These are phyloP conservation scores for Calonectria hongkongensis DNA, from an alignment of 2,329 filamentous ascomycete genomes.

Conservation along the genomic window DNA sequence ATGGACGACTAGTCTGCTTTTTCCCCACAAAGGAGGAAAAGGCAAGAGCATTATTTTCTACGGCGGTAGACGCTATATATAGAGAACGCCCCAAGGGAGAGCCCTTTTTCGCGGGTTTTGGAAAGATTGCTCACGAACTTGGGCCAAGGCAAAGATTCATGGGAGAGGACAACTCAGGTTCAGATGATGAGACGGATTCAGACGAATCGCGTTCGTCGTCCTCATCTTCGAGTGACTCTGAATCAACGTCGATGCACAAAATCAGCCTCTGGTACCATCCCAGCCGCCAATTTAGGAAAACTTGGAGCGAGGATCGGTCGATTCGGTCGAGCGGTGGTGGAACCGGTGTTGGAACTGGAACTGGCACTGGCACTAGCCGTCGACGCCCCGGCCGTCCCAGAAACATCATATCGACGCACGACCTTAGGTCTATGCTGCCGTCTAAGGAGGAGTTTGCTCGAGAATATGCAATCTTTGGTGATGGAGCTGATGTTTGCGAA, in stretches of 20 bases:
- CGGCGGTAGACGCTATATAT: slow-evolving; percentile 63
- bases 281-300: slow-evolving; percentile 70
- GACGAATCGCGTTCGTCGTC: slow-evolving; percentile 69
- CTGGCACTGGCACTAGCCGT: slow-evolving; percentile 72
- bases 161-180: slow-evolving; percentile 70
- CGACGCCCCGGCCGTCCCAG: slow-evolving; percentile 71
- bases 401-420: slow-evolving; percentile 84
- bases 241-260: slow-evolving; percentile 77
- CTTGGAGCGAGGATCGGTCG: slow-evolving; percentile 75
- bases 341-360: slow-evolving; percentile 69
- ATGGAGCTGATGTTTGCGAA: slow-evolving; percentile 86
- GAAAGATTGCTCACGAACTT: slow-evolving; percentile 71
- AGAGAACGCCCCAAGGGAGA: slow-evolving; percentile 72
- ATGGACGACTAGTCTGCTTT: slow-evolving; percentile 79
- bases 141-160: slow-evolving; percentile 68
- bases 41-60: slow-evolving; percentile 69
- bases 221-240: slow-evolving; percentile 75
- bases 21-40: slow-evolving; percentile 81
- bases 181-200: slow-evolving; percentile 71
- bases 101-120: slow-evolving; percentile 75
- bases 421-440: slow-evolving; percentile 82
- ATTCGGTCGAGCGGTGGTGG: slow-evolving; percentile 77
- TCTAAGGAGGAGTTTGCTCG: slow-evolving; percentile 85
- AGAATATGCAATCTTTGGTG: slow-evolving; percentile 89
- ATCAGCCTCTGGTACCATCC: slow-evolving; percentile 75